A percentile compares a stretch with the other conserved stretches of the same genome.
Evolutionary conservation across 2,329 filamentous ascomycete genomes (phyloP).

Genomic region (Thelonectria rubi): DNA sequence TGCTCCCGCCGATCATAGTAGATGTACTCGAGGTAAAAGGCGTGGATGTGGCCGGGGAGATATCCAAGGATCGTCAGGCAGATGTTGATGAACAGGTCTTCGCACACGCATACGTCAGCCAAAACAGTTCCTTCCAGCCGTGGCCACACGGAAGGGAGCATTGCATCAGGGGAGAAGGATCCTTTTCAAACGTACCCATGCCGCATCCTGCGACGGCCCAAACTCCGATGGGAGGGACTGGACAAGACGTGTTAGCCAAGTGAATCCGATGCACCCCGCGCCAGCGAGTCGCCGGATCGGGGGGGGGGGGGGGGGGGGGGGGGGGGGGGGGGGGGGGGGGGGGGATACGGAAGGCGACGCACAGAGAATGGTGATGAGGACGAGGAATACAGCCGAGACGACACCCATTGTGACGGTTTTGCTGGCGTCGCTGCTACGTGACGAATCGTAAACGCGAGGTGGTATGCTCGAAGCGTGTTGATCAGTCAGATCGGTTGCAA

Average conservation of each 20-base stretch:
- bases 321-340: not conserved
- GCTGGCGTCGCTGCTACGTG: slow-evolving; percentile 6
- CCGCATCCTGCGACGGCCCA: slow-evolving; percentile 72
- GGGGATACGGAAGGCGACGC: slow-evolving; percentile 36
- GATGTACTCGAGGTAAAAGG: slow-evolving; percentile 84
- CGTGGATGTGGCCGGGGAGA: slow-evolving; percentile 80
- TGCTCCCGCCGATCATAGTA: slow-evolving; percentile 80
- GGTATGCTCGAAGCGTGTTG: slow-evolving; percentile 13
- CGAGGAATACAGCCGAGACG: slow-evolving; percentile 57
- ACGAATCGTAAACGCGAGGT: not conserved
- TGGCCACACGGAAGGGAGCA: slow-evolving; percentile 12
- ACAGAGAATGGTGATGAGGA: slow-evolving; percentile 64
- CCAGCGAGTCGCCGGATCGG: slow-evolving; percentile 2
- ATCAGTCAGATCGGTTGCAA: slow-evolving; percentile 21
- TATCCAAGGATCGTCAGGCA: slow-evolving; percentile 74
- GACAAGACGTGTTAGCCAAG: slow-evolving; percentile 33
- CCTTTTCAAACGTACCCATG: slow-evolving; percentile 49
- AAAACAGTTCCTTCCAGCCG: not conserved
- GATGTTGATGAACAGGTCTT: slow-evolving; percentile 73
- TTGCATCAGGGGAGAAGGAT: not conserved
- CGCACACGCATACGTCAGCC: slow-evolving; percentile 24
- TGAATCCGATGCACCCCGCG: slow-evolving; percentile 1
- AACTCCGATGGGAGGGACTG: slow-evolving; percentile 74
- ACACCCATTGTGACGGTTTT: slow-evolving; percentile 56
- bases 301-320: not conserved